Percentiles rank a stretch among this genome's conserved stretches.
Evolutionary conservation across 73 alveolate species (phyloP).

Genomic region (Blepharisma japonicum): DNA sequence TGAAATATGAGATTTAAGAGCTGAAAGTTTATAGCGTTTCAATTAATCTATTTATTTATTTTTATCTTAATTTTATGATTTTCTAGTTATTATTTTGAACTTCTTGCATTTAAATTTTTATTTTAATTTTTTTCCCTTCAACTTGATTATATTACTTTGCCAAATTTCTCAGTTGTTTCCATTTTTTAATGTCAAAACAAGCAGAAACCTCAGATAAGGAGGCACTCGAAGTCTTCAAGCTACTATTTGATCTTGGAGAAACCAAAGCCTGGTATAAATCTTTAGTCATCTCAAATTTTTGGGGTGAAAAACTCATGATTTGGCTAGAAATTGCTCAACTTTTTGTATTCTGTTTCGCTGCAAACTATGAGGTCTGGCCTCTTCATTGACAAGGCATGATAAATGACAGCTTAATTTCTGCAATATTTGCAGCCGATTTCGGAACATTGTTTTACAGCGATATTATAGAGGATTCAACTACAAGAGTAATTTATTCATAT

Average conservation of each 20-base stretch:
- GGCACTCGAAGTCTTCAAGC: slow-evolving; percentile 23
- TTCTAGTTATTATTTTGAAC: too few species aligned
- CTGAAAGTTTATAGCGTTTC: too few species aligned
- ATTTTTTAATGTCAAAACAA: not conserved
- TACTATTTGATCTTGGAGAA: not conserved
- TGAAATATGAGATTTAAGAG: too few species aligned
- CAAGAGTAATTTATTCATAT: not conserved
- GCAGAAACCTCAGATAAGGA: not conserved
- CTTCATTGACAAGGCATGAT: not conserved
- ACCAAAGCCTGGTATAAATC: not conserved
- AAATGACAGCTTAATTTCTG: not conserved
- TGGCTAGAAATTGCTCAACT: not conserved
- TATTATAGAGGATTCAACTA: not conserved
- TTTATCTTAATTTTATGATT: too few species aligned
- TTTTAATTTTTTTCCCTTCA: too few species aligned
- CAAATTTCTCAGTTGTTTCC: too few species aligned
- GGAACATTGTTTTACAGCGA: not conserved
- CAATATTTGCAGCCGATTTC: not conserved
- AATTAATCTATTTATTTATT: too few species aligned
- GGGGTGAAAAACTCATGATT: not conserved
- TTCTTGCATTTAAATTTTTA: too few species aligned
- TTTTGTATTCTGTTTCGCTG: not conserved
- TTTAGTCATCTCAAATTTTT: not conserved
- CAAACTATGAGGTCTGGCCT: slow-evolving; percentile 16
- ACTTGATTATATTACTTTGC: too few species aligned